Conservation (phyloP, 352 stramenopile genomes). For the Pythium myriotylum region DNA sequence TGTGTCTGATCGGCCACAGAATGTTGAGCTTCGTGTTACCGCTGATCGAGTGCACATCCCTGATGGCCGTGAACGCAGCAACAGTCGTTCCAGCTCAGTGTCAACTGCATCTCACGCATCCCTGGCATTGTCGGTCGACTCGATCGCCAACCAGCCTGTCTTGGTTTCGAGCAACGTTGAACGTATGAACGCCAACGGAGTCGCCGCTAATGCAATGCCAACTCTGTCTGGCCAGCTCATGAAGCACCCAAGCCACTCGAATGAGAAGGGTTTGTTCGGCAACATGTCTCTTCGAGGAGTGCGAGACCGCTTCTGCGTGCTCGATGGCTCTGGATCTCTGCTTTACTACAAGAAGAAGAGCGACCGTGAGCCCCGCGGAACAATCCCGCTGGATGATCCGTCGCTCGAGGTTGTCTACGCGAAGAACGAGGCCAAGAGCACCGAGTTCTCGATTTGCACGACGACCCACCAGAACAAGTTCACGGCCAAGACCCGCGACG, state of each 20-base stretch:
- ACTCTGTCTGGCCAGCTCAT: slow-evolving; percentile 56
- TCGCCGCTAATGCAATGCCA: slow-evolving; percentile 30
- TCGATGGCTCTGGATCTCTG: slow-evolving; percentile 65
- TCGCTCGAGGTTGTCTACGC: slow-evolving; percentile 74
- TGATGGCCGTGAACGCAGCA: slow-evolving; percentile 23
- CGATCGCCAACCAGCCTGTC: slow-evolving; percentile 35
- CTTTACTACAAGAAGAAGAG: slow-evolving; percentile 82
- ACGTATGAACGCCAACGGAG: neutral
- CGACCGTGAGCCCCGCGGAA: slow-evolving; percentile 71
- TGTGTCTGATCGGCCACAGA: neutral
- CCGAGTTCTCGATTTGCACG: slow-evolving; percentile 80
- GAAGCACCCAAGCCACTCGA: slow-evolving; percentile 80
- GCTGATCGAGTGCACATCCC: slow-evolving; percentile 10
- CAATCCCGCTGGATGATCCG: slow-evolving; percentile 64
- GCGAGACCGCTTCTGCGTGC: slow-evolving; percentile 72
- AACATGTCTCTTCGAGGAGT: slow-evolving; percentile 81
- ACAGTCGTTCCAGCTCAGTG: slow-evolving; percentile 32
- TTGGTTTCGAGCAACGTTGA: slow-evolving; percentile 12
- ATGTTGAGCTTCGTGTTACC: slow-evolving; percentile 1
- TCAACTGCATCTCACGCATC: slow-evolving; percentile 63
- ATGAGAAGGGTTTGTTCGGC: slow-evolving; percentile 75
- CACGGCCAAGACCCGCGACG: slow-evolving; percentile 63
- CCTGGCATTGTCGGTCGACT: slow-evolving; percentile 53
- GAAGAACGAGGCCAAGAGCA: slow-evolving; percentile 66
- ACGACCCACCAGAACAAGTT: slow-evolving; percentile 77